Evolutionary conservation across 192 early-diverging fungal genomes (phyloP).

Genomic region (Phycomyces nitens): DNA sequence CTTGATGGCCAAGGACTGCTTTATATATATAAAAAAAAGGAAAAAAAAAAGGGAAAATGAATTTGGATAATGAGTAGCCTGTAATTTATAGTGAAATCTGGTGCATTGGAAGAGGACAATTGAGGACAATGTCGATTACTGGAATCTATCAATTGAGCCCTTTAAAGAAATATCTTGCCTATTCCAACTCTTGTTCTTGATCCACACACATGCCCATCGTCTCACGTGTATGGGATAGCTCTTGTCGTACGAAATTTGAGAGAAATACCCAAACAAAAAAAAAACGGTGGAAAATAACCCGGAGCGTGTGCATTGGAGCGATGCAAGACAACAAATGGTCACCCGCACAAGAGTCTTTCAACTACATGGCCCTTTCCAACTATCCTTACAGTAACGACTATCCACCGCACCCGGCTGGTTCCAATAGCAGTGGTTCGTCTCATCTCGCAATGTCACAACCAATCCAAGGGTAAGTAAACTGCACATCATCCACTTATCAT

Average conservation of each 20-base stretch:
- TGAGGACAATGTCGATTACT: too few relatives aligned
- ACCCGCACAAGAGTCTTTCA: slow-evolving; percentile 1
- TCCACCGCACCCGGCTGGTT: not conserved
- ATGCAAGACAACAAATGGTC: slow-evolving; percentile 28
- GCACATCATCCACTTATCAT: not conserved
- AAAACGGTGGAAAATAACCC: not conserved
- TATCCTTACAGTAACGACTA: slow-evolving; percentile 15
- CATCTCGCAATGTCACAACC: slow-evolving; percentile 12
- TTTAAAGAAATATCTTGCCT: too few relatives aligned
- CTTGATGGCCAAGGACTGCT: too few relatives aligned
- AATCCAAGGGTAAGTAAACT: slow-evolving; percentile 18
- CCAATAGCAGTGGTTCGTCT: not conserved
- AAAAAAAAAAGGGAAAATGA: not conserved
- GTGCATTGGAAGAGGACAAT: too few relatives aligned
- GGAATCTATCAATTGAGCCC: too few relatives aligned
- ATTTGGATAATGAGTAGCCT: too few relatives aligned
- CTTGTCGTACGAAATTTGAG: too few relatives aligned
- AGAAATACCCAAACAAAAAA: not conserved
- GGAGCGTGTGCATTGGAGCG: slow-evolving; percentile 2
- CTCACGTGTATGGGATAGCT: too few relatives aligned
- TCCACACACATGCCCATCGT: too few relatives aligned
- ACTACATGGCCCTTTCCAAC: slow-evolving; percentile 16
- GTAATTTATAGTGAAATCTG: too few relatives aligned
- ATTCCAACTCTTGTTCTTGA: too few relatives aligned
- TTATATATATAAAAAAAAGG: not conserved